These are phyloP conservation scores for Fagopyrum homotropicum DNA, from an alignment of 148 eudicot species.

Conservation along the genomic window DNA sequence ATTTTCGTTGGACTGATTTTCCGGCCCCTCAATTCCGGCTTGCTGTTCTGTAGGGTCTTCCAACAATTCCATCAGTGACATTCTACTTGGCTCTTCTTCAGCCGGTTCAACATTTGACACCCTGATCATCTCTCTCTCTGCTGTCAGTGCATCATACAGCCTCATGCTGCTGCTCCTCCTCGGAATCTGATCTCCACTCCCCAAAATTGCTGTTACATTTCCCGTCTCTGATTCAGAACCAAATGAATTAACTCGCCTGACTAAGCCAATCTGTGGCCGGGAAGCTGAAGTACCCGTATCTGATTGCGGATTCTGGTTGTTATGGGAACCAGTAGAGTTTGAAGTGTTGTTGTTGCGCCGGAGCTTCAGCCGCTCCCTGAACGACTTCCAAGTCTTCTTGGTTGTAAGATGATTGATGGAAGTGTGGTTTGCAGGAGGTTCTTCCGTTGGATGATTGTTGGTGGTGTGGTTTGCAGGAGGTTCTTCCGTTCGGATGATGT, in stretches of 20 bases:
- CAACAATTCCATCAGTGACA: constrained; percentile 72
- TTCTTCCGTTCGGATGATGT: constrained; percentile 41
- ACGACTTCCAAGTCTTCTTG: constrained; percentile 8
- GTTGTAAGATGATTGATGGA: not conserved
- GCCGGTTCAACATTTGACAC: not conserved
- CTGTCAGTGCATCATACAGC: not conserved
- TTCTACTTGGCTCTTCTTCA: constrained; percentile 41
- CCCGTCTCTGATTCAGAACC: not conserved
- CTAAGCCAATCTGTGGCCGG: not conserved
- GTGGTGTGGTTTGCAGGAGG: not conserved
- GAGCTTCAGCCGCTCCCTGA: constrained; percentile 10
- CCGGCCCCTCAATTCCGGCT: not conserved
- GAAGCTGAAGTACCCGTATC: too few relatives aligned
- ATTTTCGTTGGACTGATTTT: not conserved
- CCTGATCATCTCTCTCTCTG: not conserved
- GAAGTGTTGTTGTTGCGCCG: constrained; percentile 4
- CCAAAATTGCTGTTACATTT: not conserved
- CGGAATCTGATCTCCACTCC: not conserved
- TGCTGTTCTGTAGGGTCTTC: constrained; percentile 43
- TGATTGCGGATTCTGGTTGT: too few relatives aligned
- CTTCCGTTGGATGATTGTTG: constrained; percentile 23
- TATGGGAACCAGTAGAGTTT: not conserved
- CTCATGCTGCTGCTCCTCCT: constrained; percentile 3
- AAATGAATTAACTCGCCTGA: not conserved
- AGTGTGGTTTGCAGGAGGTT: constrained; percentile 2